Percentiles rank a stretch among this genome's conserved stretches.
Conservation (phyloP, 164 flowering plant species). For the Chimonanthus salicifolius region DNA sequence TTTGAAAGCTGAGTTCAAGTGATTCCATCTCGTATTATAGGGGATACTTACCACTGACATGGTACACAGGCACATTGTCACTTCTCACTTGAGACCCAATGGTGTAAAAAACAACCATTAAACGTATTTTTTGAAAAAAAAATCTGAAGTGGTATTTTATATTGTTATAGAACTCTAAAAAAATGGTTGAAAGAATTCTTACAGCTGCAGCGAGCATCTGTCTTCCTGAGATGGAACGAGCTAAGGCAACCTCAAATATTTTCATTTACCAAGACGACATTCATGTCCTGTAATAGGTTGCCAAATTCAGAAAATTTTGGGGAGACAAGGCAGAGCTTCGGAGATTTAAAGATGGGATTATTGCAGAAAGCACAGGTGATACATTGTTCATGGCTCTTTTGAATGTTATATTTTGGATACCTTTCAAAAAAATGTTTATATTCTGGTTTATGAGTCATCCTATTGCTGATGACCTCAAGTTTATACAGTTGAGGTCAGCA, state of each 20-base stretch:
- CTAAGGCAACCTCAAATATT: not conserved
- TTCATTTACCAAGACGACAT: not conserved
- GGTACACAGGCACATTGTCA: too few species aligned
- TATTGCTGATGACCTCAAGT: slow-evolving; percentile 1
- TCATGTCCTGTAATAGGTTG: slow-evolving; percentile 34
- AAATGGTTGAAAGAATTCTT: too few species aligned
- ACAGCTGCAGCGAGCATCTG: too few species aligned
- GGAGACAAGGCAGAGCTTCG: slow-evolving; percentile 88
- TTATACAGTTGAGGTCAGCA: not conserved
- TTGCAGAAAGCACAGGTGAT: slow-evolving; percentile 86
- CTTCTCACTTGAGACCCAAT: too few species aligned
- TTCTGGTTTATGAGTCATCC: slow-evolving; percentile 1
- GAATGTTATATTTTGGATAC: not conserved
- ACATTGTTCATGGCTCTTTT: not conserved
- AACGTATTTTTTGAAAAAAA: too few species aligned
- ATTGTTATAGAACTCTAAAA: too few species aligned
- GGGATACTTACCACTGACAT: too few species aligned
- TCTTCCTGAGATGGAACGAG: too few species aligned
- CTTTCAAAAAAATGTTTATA: not conserved
- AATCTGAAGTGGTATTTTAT: too few species aligned
- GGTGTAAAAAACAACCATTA: too few species aligned
- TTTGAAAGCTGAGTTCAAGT: too few species aligned
- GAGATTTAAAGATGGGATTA: slow-evolving; percentile 76
- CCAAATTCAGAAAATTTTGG: slow-evolving; percentile 77
- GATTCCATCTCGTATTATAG: too few species aligned